These are phyloP conservation scores for Mollisiaceae sp. DNA, from an alignment of 2,329 filamentous ascomycete genomes.

Conservation along the genomic window DNA sequence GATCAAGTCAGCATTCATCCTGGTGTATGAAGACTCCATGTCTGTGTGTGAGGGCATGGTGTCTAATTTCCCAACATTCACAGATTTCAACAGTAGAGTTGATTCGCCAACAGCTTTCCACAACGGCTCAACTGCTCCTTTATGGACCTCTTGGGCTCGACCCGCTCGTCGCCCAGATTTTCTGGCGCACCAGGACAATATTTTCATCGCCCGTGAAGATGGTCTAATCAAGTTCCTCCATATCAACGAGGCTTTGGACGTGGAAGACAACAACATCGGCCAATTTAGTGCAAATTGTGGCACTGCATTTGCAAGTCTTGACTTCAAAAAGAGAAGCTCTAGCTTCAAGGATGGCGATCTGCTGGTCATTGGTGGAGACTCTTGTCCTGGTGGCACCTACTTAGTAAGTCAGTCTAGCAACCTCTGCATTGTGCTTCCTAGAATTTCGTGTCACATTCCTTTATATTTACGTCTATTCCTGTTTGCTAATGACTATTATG, in stretches of 20 bases:
- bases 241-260: constrained; percentile 59
- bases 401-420: constrained; percentile 35
- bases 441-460: neutral
- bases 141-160: constrained; percentile 87
- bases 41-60: constrained; percentile 61
- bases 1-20: constrained; percentile 71
- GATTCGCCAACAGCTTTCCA: constrained; percentile 51
- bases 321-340: constrained; percentile 51
- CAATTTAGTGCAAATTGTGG: constrained; percentile 76
- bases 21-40: constrained; percentile 66
- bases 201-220: constrained; percentile 89
- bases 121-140: constrained; percentile 55
- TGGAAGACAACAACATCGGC: constrained; percentile 64
- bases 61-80: constrained; percentile 55
- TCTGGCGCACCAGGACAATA: constrained; percentile 70
- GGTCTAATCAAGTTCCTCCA: constrained; percentile 78
- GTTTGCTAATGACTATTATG: constrained; percentile 13
- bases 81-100: constrained; percentile 49
- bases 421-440: neutral
- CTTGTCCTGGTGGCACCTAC: constrained; percentile 77
- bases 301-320: constrained; percentile 75
- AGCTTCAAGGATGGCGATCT: constrained; percentile 57
- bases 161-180: constrained; percentile 69
- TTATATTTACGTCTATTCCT: neutral
- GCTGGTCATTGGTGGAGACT: constrained; percentile 57